These are phyloP conservation scores for Diaporthe citri DNA, from an alignment of 2,329 filamentous ascomycete genomes.

Conservation along the genomic window DNA sequence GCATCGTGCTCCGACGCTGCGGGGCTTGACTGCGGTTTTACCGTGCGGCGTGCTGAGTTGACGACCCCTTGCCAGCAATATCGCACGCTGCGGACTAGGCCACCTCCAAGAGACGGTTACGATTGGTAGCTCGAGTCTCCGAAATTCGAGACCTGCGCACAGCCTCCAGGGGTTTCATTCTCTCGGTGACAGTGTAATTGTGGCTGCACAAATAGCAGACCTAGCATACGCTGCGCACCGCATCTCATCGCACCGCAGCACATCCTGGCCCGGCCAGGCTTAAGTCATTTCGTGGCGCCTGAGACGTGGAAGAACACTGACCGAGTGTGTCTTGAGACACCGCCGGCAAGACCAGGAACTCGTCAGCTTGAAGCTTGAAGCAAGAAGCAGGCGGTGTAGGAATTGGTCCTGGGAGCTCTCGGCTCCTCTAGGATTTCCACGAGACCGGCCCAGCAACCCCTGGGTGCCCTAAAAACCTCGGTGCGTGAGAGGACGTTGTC, in stretches of 20 bases:
- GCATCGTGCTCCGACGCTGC: neutral
- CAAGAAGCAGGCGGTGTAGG: neutral
- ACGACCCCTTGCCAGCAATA: neutral
- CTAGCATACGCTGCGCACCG: neutral
- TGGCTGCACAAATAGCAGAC: neutral
- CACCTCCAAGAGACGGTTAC: neutral
- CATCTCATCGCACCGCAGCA: neutral
- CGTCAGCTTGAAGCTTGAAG: neutral
- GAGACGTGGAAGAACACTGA: neutral
- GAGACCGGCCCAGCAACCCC: neutral
- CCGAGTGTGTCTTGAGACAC: neutral
- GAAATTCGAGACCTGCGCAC: conserved; percentile 18
- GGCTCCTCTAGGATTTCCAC: neutral
- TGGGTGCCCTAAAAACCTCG: neutral
- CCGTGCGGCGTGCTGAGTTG: neutral
- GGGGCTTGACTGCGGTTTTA: neutral
- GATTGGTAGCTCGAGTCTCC: conserved; percentile 10
- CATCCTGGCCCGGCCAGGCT: neutral
- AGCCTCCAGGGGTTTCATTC: conserved; percentile 19
- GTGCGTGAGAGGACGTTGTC: neutral
- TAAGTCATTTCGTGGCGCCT: neutral
- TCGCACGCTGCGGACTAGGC: neutral
- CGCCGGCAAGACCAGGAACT: neutral
- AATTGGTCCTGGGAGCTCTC: no score
- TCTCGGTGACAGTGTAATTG: neutral